These are phyloP conservation scores for Eucalyptus sideroxylon DNA, from an alignment of 345 rosid species.

Conservation along the genomic window DNA sequence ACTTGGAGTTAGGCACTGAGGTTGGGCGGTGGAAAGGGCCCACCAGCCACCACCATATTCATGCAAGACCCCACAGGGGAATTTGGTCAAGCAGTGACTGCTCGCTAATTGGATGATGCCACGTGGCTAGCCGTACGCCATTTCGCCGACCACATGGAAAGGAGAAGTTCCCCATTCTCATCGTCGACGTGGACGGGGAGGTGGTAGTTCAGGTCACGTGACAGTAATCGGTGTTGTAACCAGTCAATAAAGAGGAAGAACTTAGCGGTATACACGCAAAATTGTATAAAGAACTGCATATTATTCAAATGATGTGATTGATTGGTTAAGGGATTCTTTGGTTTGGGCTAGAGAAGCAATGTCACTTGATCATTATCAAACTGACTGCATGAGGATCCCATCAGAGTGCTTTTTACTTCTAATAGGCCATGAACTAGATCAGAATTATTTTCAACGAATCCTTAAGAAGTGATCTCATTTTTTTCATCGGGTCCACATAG, in stretches of 20 bases:
- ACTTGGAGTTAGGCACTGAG: not conserved
- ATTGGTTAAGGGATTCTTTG: not conserved
- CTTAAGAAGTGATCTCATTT: no score
- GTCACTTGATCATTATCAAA: no score
- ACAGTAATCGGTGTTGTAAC: not conserved
- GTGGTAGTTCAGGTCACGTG: not conserved
- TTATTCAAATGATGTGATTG: not conserved
- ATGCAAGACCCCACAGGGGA: not conserved
- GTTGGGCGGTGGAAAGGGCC: not conserved
- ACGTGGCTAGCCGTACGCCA: not conserved
- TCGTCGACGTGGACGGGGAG: not conserved
- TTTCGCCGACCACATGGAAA: not conserved
- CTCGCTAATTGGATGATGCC: not conserved
- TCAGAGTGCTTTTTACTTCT: fast-evolving
- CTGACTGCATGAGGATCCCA: fast-evolving
- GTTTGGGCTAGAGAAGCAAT: no score
- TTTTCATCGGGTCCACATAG: no score
- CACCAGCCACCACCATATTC: not conserved
- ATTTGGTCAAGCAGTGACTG: not conserved
- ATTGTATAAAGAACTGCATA: not conserved
- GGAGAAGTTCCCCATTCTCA: not conserved
- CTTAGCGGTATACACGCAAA: not conserved
- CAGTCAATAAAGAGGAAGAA: not conserved
- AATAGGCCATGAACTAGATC: no score
- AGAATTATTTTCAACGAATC: no score